Conservation (phyloP, 106 monocot genomes). For the Dioscorea alata region DNA sequence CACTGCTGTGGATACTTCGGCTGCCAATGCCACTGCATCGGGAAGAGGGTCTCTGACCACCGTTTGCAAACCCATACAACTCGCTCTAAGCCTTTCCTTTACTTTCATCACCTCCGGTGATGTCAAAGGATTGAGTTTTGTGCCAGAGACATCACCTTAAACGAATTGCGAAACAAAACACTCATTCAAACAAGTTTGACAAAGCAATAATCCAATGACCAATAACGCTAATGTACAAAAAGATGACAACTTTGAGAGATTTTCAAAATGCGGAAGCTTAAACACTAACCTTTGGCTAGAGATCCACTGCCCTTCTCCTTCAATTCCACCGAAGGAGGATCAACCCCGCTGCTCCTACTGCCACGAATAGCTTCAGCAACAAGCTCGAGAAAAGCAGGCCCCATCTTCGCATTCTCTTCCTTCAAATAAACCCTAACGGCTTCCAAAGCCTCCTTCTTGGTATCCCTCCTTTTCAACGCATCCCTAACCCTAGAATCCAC, state of each 20-base stretch:
- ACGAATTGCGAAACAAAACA: too few species aligned
- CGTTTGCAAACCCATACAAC: slow-evolving; percentile 6
- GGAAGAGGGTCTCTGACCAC: slow-evolving; percentile 23
- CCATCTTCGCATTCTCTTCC: slow-evolving; percentile 26
- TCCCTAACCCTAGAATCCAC: background rate
- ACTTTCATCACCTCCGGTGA: slow-evolving; percentile 1
- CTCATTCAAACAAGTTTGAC: too few species aligned
- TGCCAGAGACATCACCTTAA: too few species aligned
- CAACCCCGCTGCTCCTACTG: background rate
- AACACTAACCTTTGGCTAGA: too few species aligned
- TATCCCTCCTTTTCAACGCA: slow-evolving; percentile 5
- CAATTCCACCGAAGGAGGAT: background rate
- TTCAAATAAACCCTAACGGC: slow-evolving; percentile 17
- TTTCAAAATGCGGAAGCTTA: background rate
- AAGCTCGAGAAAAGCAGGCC: slow-evolving; percentile 18
- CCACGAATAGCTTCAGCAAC: background rate
- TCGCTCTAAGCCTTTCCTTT: slow-evolving; percentile 14
- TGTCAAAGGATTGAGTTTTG: background rate
- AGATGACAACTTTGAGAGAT: background rate
- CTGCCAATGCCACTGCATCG: slow-evolving; percentile 9
- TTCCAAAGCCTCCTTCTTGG: slow-evolving; percentile 16
- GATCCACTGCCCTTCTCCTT: background rate
- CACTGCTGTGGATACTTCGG: background rate
- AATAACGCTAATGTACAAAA: background rate
- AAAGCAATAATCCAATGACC: too few species aligned